Evolutionary conservation across 495 filamentous ascomycete genomes (phyloP).

Genomic region (Xylaria scruposa): DNA sequence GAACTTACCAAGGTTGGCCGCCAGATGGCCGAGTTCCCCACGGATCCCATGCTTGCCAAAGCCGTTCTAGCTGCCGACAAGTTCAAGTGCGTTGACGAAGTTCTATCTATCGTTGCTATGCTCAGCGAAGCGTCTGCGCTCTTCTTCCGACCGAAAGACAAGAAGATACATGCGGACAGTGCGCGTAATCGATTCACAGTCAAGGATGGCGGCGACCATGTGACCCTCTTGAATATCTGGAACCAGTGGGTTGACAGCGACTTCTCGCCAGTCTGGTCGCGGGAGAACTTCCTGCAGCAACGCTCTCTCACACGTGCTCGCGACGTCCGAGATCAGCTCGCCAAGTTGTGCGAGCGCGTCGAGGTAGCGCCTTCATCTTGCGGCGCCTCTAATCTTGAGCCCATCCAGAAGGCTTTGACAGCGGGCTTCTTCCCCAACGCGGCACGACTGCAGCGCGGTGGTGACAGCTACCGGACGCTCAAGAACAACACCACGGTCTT

Average conservation of each 20-base stretch:
- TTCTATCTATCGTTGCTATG: slow-evolving; percentile 94
- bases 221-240: slow-evolving; percentile 93
- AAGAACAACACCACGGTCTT: slow-evolving; percentile 92
- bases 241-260: slow-evolving; percentile 96
- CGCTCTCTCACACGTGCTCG: slow-evolving; percentile 83
- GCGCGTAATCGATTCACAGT: slow-evolving; percentile 91
- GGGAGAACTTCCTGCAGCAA: slow-evolving; percentile 94
- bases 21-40: slow-evolving; percentile 97
- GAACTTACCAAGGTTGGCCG: slow-evolving; percentile 90
- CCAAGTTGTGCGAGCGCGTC: slow-evolving; percentile 89
- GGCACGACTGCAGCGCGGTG: slow-evolving; percentile 80
- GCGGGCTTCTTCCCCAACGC: slow-evolving; percentile 96
- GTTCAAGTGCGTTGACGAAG: slow-evolving; percentile 91
- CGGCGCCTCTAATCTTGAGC: slow-evolving; percentile 71
- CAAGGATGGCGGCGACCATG: slow-evolving; percentile 90
- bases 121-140: slow-evolving; percentile 85
- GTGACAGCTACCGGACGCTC: slow-evolving; percentile 91
- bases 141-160: slow-evolving; percentile 97
- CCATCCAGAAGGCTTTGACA: slow-evolving; percentile 87
- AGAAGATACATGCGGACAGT: slow-evolving; percentile 93
- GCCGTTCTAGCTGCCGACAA: slow-evolving; percentile 88
- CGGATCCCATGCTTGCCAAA: slow-evolving; percentile 92
- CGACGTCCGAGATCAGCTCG: slow-evolving; percentile 92
- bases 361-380: slow-evolving; percentile 77
- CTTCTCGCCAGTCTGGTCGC: slow-evolving; percentile 86